Evolutionary conservation across 352 stramenopile genomes (phyloP).

Genomic region (Phytophthora agathidicida): DNA sequence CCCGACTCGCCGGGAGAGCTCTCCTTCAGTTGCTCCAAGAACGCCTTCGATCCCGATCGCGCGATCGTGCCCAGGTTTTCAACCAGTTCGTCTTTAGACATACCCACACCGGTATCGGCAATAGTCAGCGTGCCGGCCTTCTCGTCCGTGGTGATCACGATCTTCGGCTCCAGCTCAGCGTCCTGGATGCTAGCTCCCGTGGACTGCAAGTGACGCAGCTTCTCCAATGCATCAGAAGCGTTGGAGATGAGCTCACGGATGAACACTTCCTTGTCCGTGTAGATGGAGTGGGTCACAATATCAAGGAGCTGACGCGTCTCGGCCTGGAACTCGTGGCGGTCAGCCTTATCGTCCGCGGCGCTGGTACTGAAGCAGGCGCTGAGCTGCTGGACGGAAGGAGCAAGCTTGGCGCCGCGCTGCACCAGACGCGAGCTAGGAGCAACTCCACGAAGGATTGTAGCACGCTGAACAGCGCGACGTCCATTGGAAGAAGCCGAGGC

Average conservation of each 20-base stretch:
- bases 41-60: slow-evolving; percentile 96
- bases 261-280: slow-evolving; percentile 99
- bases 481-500: slow-evolving; percentile 13
- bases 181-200: slow-evolving; percentile 74
- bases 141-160: slow-evolving; percentile 97
- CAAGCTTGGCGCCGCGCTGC: slow-evolving; percentile 32
- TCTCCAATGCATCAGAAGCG: slow-evolving; percentile 98
- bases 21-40: slow-evolving; percentile 94
- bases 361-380: slow-evolving; percentile 45
- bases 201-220: slow-evolving; percentile 95
- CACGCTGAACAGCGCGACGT: slow-evolving; percentile 21
- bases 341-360: slow-evolving; percentile 50
- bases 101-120: slow-evolving; percentile 97
- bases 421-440: slow-evolving; percentile 12
- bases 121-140: slow-evolving; percentile 97
- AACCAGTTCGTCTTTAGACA: slow-evolving; percentile 97
- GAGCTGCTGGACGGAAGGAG: slow-evolving; percentile 43
- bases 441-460: slow-evolving; percentile 2
- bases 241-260: slow-evolving; percentile 99
- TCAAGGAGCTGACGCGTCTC: slow-evolving; percentile 96
- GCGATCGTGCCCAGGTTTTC: slow-evolving; percentile 99
- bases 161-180: slow-evolving; percentile 93
- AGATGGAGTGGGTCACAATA: slow-evolving; percentile 99
- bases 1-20: slow-evolving; percentile 62
- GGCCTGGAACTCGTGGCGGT: slow-evolving; percentile 93